Percentiles rank a stretch among this genome's conserved stretches.
Conservation (phyloP, 2,329 filamentous ascomycete species). For the Exophiala viscosa region DNA sequence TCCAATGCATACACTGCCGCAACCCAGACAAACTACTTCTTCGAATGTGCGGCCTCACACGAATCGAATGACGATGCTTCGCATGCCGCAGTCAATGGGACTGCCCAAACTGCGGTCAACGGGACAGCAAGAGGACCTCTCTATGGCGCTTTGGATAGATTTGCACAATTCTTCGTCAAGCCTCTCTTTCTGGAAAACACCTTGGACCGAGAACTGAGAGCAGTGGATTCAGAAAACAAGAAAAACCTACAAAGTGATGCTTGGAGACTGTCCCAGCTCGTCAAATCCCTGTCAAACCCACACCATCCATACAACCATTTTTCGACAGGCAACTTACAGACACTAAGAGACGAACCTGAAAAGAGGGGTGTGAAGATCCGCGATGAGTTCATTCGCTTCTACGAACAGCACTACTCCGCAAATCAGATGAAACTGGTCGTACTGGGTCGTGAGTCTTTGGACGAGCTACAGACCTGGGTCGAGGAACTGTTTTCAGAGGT, state of each 20-base stretch:
- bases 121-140: conserved; percentile 48
- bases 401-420: conserved; percentile 83
- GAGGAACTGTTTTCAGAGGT: conserved; percentile 77
- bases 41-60: conserved; percentile 83
- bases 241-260: conserved; percentile 91
- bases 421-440: conserved; percentile 92
- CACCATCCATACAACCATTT: conserved; percentile 88
- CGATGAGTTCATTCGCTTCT: conserved; percentile 88
- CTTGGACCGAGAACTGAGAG: conserved; percentile 78
- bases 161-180: conserved; percentile 89
- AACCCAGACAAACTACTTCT: conserved; percentile 96
- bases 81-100: conserved; percentile 20
- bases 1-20: conserved; percentile 94
- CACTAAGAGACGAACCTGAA: conserved; percentile 77
- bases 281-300: conserved; percentile 82
- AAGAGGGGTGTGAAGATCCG: conserved; percentile 77
- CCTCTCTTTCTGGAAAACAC: conserved; percentile 82
- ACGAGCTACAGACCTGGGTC: conserved; percentile 79
- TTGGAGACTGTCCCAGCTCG: conserved; percentile 83
- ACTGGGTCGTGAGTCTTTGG: conserved; percentile 74
- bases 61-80: conserved; percentile 33
- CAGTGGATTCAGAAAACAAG: conserved; percentile 95
- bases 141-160: conserved; percentile 80
- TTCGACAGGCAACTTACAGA: conserved; percentile 82
- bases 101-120: conserved; percentile 14